phyloP scores from a whole-genome alignment of 1,284 basidiomycete genomes.

The Amylostereum chailletii region DNA sequence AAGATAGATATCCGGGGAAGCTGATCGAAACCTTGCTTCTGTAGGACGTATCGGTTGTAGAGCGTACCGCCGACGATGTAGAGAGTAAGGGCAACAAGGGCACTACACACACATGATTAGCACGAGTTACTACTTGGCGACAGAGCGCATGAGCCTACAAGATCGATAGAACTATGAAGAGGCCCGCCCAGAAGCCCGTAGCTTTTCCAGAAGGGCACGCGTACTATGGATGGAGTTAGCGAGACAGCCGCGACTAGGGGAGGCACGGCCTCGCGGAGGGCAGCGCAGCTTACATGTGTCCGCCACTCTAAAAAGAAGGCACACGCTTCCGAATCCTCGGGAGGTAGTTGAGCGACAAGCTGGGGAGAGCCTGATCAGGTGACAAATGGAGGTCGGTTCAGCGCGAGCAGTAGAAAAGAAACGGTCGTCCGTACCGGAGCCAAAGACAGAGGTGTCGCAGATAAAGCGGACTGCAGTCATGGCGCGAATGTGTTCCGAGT shows the following conservation, averaged over 20 bases:
- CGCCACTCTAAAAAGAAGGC: slow-evolving; percentile 68
- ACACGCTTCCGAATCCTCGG: slow-evolving; percentile 53
- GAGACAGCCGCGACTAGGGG: slow-evolving; percentile 5
- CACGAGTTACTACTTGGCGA: slow-evolving; percentile 4
- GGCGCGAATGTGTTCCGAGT: slow-evolving; percentile 37
- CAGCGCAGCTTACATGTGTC: slow-evolving; percentile 42
- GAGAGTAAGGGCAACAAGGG: slow-evolving; percentile 42
- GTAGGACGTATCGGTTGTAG: slow-evolving; percentile 64
- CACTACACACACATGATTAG: slow-evolving; percentile 23
- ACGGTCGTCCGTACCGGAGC: slow-evolving; percentile 29
- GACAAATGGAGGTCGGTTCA: slow-evolving; percentile 1
- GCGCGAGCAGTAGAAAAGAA: not conserved
- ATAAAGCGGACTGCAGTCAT: slow-evolving; percentile 60
- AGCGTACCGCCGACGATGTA: slow-evolving; percentile 54
- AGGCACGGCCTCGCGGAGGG: no score
- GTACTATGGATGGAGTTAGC: slow-evolving; percentile 28
- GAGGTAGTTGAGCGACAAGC: slow-evolving; percentile 52
- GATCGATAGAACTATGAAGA: slow-evolving; percentile 42
- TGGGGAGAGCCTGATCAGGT: slow-evolving; percentile 35
- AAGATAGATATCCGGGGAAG: slow-evolving; percentile 55
- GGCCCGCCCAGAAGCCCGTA: slow-evolving; percentile 34
- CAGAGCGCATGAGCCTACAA: slow-evolving; percentile 31
- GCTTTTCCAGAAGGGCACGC: slow-evolving; percentile 57
- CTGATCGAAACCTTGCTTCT: slow-evolving; percentile 52
- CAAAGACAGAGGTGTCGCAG: slow-evolving; percentile 48